phyloP scores from a whole-genome alignment of 2,329 filamentous ascomycete species.

The Intubia oerlemansii region DNA sequence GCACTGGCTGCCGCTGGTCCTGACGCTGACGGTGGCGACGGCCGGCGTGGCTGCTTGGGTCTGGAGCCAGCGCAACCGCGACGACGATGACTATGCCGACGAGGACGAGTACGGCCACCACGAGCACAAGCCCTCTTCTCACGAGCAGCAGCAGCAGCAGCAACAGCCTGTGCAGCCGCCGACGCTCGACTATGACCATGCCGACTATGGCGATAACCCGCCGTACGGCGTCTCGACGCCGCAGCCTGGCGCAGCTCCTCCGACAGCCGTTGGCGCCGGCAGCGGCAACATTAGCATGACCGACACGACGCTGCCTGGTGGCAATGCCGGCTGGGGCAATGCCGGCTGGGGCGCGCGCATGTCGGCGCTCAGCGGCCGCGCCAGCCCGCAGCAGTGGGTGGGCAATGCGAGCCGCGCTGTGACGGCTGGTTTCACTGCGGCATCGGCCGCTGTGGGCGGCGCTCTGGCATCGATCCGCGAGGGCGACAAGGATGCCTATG shows the following conservation, averaged over 20 bases:
- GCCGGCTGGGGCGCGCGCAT: constrained; percentile 60
- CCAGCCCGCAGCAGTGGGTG: constrained; percentile 75
- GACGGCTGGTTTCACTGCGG: constrained; percentile 61
- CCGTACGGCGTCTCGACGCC: constrained; percentile 20
- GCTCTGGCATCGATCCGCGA: constrained; percentile 68
- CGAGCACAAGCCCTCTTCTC: constrained; percentile 41
- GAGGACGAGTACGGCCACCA: constrained; percentile 34
- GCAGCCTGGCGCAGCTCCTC: constrained; percentile 1
- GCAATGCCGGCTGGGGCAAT: constrained; percentile 17
- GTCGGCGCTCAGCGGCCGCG: constrained; percentile 60
- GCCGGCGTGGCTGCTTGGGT: constrained; percentile 77
- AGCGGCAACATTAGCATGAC: constrained; percentile 6
- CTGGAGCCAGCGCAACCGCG: constrained; percentile 70
- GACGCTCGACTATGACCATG: constrained; percentile 22
- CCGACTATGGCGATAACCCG: constrained; percentile 27
- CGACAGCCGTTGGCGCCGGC: no score
- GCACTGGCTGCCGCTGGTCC: constrained; percentile 74
- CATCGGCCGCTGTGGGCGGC: constrained; percentile 62
- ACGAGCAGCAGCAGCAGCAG: constrained; percentile 13
- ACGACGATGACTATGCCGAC: constrained; percentile 45
- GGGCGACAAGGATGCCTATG: constrained; percentile 59
- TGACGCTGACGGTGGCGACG: constrained; percentile 76
- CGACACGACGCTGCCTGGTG: constrained; percentile 14
- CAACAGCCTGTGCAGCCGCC: constrained; percentile 1
- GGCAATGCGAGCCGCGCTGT: constrained; percentile 67